Conservation (phyloP, 306 rosid genomes). For the Nissolia schottii region DNA sequence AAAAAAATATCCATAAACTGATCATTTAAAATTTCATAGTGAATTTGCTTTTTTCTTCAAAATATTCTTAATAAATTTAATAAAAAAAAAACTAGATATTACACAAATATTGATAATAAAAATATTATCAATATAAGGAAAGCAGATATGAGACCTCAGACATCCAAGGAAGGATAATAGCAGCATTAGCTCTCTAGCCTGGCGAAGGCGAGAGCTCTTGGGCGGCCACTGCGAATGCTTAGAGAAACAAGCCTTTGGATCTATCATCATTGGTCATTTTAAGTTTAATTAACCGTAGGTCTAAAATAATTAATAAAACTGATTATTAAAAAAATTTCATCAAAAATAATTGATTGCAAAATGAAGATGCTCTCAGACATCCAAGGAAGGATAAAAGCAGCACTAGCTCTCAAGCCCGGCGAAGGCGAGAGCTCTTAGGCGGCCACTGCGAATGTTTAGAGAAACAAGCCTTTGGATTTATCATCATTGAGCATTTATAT, state of each 20-base stretch:
- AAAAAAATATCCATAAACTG: too few species aligned
- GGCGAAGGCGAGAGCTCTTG: slow-evolving; percentile 46
- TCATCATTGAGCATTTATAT: slow-evolving; percentile 14
- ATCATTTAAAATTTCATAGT: too few species aligned
- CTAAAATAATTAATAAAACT: too few species aligned
- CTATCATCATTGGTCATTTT: slow-evolving; percentile 20
- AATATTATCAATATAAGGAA: too few species aligned
- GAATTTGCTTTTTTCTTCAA: too few species aligned
- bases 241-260: slow-evolving; percentile 37
- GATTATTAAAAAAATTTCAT: neutral
- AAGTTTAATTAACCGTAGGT: too few species aligned
- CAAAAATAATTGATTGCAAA: too few species aligned
- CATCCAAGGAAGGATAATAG: slow-evolving; percentile 38
- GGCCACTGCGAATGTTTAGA: slow-evolving; percentile 50
- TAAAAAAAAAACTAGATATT: too few species aligned
- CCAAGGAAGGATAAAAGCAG: slow-evolving; percentile 39
- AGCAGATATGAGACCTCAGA: neutral
- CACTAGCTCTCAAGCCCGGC: slow-evolving; percentile 44
- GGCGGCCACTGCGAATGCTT: slow-evolving; percentile 47
- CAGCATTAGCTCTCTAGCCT: slow-evolving; percentile 40
- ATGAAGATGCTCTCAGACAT: slow-evolving; percentile 24
- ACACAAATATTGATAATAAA: too few species aligned
- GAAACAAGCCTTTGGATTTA: slow-evolving; percentile 33
- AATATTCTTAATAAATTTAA: too few species aligned
- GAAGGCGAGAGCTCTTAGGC: slow-evolving; percentile 38